phyloP scores from a whole-genome alignment of 176 grass and related monocot species.

The Metroxylon sagu region DNA sequence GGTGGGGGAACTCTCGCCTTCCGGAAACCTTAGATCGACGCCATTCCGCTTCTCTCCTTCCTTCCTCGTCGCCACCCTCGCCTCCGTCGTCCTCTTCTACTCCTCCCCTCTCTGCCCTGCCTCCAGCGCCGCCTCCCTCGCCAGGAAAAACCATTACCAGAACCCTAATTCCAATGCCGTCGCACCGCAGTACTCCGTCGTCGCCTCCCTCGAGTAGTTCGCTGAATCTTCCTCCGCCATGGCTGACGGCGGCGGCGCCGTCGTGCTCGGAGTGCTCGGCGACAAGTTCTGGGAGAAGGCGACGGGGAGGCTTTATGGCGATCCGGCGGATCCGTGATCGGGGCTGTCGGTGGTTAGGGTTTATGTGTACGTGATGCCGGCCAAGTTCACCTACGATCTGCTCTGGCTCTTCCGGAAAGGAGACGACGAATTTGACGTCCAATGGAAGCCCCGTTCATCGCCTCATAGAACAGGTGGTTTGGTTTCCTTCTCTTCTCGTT shows the following conservation, averaged over 20 bases:
- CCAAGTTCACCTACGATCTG: no score
- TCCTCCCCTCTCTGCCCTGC: conserved; percentile 3
- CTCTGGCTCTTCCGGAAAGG: no score
- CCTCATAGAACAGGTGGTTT: no score
- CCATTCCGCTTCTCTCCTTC: conserved; percentile 15
- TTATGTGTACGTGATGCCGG: conserved; percentile 87
- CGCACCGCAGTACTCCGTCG: conserved; percentile 54
- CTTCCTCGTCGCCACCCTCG: conserved; percentile 15
- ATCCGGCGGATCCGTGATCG: conserved; percentile 33
- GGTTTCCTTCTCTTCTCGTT: no score
- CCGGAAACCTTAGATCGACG: conserved; percentile 29
- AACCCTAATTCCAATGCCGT: conserved; percentile 22
- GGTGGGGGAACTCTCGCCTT: conserved; percentile 69
- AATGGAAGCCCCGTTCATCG: no score
- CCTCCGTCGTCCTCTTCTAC: conserved; percentile 3
- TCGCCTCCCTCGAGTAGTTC: conserved; percentile 28
- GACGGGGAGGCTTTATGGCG: conserved; percentile 36
- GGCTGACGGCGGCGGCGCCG: neutral
- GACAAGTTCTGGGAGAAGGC: conserved; percentile 37
- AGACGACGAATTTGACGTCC: no score
- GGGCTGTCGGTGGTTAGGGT: conserved; percentile 50
- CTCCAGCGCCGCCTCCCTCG: conserved; percentile 13
- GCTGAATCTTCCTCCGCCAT: neutral
- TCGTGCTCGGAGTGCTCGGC: conserved; percentile 12
- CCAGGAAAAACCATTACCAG: neutral